Conservation (phyloP, 2,329 filamentous ascomycete species). For the Colletotrichum spaethianum region DNA sequence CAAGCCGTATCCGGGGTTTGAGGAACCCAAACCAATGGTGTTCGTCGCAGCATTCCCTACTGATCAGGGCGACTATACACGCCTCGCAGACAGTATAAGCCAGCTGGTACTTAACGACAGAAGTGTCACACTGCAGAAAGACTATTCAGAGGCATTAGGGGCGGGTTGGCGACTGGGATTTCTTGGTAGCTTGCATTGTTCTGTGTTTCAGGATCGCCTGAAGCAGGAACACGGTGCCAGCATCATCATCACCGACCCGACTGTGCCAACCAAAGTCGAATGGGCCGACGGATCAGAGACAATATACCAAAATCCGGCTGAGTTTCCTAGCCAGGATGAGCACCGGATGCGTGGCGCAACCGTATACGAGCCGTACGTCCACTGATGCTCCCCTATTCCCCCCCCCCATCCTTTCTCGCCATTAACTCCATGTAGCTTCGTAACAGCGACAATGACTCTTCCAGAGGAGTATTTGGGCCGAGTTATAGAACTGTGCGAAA, state of each 20-base stretch:
- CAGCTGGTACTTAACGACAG: conserved; percentile 96
- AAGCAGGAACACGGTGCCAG: conserved; percentile 94
- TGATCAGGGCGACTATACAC: conserved; percentile 88
- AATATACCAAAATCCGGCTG: conserved; percentile 86
- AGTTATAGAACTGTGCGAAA: conserved; percentile 95
- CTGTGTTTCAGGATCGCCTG: conserved; percentile 97
- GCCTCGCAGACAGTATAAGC: conserved; percentile 92
- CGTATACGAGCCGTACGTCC: conserved; percentile 65
- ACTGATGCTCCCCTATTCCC: neutral
- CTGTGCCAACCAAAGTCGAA: conserved; percentile 90
- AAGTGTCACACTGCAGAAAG: conserved; percentile 93
- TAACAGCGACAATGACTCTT: conserved; percentile 87
- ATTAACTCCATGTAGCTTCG: conserved; percentile 63
- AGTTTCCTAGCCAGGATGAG: conserved; percentile 82
- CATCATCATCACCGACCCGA: conserved; percentile 97
- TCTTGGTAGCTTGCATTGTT: conserved; percentile 96
- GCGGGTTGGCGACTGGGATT: conserved; percentile 96
- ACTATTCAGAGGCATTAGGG: conserved; percentile 92
- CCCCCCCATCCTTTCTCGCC: no score
- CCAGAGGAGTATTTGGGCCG: conserved; percentile 95
- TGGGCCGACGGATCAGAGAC: conserved; percentile 84
- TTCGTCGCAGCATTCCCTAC: conserved; percentile 98
- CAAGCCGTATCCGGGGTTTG: conserved; percentile 89
- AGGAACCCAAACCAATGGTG: conserved; percentile 98
- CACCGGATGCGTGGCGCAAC: conserved; percentile 59